phyloP scores from a whole-genome alignment of 2,329 filamentous ascomycete species.

The Colletotrichum sp. region DNA sequence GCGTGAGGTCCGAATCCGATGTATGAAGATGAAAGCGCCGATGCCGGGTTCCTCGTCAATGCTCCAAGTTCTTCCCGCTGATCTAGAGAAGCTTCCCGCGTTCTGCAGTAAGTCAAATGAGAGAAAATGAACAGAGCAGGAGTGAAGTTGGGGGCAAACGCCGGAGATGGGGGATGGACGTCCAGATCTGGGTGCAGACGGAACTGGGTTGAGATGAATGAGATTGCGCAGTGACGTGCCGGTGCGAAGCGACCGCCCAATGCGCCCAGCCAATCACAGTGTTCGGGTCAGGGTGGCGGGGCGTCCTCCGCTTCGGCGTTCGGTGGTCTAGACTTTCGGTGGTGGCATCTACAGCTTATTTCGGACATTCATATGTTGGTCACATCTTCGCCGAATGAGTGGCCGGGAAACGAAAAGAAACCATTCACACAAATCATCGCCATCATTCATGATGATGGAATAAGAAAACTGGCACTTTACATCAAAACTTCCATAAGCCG shows the following conservation, averaged over 20 bases:
- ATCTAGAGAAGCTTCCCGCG: neutral
- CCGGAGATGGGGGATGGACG: neutral
- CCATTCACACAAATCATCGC: neutral
- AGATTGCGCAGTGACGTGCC: neutral
- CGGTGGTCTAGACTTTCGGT: neutral
- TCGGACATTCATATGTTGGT: neutral
- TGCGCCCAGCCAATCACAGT: neutral
- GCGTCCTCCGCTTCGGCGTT: slow-evolving; percentile 14
- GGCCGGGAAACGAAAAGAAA: neutral
- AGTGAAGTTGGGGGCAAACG: neutral
- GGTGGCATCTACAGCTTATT: neutral
- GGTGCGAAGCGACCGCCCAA: neutral
- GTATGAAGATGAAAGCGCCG: neutral
- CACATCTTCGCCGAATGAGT: neutral
- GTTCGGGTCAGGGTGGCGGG: neutral
- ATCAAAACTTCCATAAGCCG: neutral
- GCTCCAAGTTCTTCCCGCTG: neutral
- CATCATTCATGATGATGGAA: accelerated
- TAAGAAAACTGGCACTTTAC: neutral
- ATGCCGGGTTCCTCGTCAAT: neutral
- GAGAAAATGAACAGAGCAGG: neutral
- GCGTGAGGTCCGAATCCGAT: neutral
- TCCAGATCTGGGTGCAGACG: neutral
- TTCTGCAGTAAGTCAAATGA: neutral
- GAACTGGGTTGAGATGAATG: neutral